Conservation (phyloP, 2,329 filamentous ascomycete species). For the Hymenoscyphus infarciens region DNA sequence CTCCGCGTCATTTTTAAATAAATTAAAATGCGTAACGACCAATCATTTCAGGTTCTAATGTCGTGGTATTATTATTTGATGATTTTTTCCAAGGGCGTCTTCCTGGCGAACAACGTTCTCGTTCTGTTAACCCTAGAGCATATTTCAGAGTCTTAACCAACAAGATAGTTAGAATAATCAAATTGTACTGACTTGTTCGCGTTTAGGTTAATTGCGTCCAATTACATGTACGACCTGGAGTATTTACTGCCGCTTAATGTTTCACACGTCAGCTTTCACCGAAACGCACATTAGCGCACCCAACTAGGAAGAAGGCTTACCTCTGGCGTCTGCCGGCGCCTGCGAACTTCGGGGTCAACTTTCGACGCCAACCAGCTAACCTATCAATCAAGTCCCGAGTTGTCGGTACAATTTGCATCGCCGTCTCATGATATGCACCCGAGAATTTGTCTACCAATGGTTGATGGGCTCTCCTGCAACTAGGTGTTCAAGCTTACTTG, state of each 20-base stretch:
- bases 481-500: not conserved
- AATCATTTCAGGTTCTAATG: no score
- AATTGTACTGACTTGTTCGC: no score
- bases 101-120: no score
- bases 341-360: not conserved
- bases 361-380: not conserved
- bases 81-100: no score
- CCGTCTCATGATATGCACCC: not conserved
- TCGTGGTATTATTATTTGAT: no score
- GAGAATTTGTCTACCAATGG: not conserved
- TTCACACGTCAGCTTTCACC: not conserved
- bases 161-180: no score
- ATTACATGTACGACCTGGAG: no score
- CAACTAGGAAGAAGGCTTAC: not conserved
- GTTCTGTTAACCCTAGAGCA: no score
- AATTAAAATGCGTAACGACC: no score
- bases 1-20: no score
- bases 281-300: slow-evolving; percentile 1
- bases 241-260: not conserved
- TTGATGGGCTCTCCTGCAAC: not conserved
- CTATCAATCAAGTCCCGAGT: not conserved
- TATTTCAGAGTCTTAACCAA: no score
- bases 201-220: no score
- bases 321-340: not conserved
- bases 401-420: not conserved